A percentile compares a stretch with the other conserved stretches of the same genome.
Conservation (phyloP, 164 flowering plant species). For the Stephania cephalantha region DNA sequence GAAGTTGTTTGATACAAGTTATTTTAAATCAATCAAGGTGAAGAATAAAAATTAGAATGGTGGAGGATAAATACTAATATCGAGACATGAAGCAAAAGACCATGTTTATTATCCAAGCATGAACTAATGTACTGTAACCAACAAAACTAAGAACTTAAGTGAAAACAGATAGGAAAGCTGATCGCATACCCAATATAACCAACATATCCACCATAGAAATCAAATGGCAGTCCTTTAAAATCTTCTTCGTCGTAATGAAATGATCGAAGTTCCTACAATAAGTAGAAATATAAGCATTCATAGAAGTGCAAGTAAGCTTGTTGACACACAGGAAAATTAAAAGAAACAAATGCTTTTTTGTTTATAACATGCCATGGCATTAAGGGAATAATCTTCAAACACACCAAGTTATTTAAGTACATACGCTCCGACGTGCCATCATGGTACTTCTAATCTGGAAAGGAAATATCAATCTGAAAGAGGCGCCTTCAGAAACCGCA, state of each 20-base stretch:
- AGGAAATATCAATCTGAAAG: background rate
- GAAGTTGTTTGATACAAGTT: background rate
- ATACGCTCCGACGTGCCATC: background rate
- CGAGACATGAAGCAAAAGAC: background rate
- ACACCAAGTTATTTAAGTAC: background rate
- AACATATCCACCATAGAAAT: constrained; percentile 87
- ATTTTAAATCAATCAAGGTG: background rate
- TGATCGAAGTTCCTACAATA: constrained; percentile 70
- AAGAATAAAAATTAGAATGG: background rate
- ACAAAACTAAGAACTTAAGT: background rate
- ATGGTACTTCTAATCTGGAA: background rate
- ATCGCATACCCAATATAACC: constrained; percentile 82
- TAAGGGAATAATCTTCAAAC: background rate
- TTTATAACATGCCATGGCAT: background rate
- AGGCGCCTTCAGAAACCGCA: background rate
- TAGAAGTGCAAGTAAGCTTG: background rate
- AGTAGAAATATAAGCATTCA: background rate
- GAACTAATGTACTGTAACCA: too few species aligned
- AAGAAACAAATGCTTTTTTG: too few species aligned
- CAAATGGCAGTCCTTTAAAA: constrained; percentile 83
- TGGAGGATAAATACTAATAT: background rate
- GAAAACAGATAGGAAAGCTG: background rate
- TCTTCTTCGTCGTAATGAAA: constrained; percentile 54
- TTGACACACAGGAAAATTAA: background rate
- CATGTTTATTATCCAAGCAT: too few species aligned